phyloP scores from a whole-genome alignment of 306 rosid genomes.

The Delonix regia region DNA sequence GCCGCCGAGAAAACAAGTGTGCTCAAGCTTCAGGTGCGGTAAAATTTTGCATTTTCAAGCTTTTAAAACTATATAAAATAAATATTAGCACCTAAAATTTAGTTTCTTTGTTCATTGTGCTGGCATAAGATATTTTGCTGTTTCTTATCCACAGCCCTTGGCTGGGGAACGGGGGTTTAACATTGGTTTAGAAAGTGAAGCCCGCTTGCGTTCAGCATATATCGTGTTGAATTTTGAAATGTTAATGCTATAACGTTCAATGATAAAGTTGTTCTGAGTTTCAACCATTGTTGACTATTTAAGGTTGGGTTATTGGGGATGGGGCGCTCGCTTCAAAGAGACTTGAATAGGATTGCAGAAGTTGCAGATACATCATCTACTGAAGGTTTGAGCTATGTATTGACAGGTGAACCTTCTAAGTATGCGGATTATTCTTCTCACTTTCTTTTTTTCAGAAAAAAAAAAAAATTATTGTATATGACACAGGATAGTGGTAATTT shows the following conservation, averaged over 20 bases:
- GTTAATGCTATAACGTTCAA: background rate
- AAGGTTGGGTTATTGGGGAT: slow-evolving; percentile 95
- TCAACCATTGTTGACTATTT: slow-evolving; percentile 18
- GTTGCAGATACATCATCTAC: slow-evolving; percentile 89
- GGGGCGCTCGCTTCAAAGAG: slow-evolving; percentile 85
- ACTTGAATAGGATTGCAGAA: slow-evolving; percentile 88
- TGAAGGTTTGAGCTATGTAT: slow-evolving; percentile 77
- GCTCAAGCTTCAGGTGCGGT: slow-evolving; percentile 74
- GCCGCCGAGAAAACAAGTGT: slow-evolving; percentile 70
- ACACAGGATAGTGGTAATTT: background rate
- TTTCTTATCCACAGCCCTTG: background rate
- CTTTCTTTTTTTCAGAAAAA: background rate
- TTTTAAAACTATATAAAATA: background rate
- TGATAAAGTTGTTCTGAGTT: slow-evolving; percentile 20
- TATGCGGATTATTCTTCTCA: slow-evolving; percentile 9
- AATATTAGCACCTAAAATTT: background rate
- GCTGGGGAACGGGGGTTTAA: background rate
- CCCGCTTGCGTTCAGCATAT: background rate
- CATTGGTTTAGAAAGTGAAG: background rate
- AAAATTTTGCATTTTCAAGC: background rate
- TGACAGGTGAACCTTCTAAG: slow-evolving; percentile 74
- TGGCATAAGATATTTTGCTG: background rate
- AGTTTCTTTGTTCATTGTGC: background rate
- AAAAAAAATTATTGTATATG: slow-evolving; percentile 26
- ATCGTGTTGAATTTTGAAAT: background rate